Evolutionary conservation across 352 stramenopile genomes (phyloP), one percentile per base, ranked within the genome.

Genomic region (Globisporangium cystogenes): DNA sequence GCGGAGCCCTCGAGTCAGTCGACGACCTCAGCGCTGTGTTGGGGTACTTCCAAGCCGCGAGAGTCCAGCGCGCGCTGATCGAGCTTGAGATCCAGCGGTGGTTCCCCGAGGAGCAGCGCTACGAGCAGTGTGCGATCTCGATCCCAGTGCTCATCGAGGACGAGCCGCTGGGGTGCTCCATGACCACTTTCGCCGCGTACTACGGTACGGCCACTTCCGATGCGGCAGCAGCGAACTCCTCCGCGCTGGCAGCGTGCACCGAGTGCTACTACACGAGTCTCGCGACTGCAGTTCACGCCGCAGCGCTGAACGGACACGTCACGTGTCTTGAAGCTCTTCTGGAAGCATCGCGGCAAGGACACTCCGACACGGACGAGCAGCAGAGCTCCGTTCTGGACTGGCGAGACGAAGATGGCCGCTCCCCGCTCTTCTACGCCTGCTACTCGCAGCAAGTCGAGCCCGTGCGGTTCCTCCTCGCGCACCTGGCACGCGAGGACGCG

Each of bases 351-450:
- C 23, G 21, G 4, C 53, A 48, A 35, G 24, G 42, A n/a, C 26
- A 52, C 3, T 15, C 45, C 18, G 51, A 33, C 16, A 35, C 8
- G 10, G 26, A n/a, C 15, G 18, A 10, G 15, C 43, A 5, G 12
- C 48, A 3, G 11, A 48, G 26, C 48, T 60, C 53, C 5, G 64
- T 75, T 18, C 56, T 87, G 23, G 72, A 85, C 48, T 82, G 70
- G 71, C 57, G 70, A 43, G 75, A 86, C 59, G 70, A 79, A 42
- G 74, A 87, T 48, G 80, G 81, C 3, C 74, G 77, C 0, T 84
- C 77, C 0, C 76, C 81, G 7, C 46, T 91, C 6, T 91, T 87
- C 59, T 91, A 88, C 51, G 77, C 81, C 4, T 87, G 76, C 39
- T 89, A 85, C 48, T 67, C 77, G 0, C 61, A 70, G 1, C 75